Evolutionary conservation across 345 rosid species (phyloP).

Genomic region (Toxicodendron radicans): DNA sequence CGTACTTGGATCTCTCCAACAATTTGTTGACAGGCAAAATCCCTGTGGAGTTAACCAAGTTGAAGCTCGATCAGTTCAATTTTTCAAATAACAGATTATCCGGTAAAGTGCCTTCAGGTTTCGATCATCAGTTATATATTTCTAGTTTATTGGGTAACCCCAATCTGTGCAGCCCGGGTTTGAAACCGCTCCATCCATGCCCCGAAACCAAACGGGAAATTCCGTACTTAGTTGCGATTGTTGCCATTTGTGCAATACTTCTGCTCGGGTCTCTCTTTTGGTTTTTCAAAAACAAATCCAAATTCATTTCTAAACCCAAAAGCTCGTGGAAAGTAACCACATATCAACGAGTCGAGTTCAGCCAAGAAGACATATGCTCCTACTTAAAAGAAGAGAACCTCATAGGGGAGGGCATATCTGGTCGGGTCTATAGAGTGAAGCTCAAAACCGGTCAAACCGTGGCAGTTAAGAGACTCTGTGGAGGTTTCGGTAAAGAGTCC

Average conservation of each 20-base stretch:
- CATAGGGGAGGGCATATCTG: conserved; percentile 69
- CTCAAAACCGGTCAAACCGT: conserved; percentile 53
- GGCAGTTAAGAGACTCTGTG: conserved; percentile 68
- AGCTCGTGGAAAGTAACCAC: conserved; percentile 39
- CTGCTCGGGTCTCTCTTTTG: conserved; percentile 43
- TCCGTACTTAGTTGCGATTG: conserved; percentile 23
- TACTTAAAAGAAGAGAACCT: conserved; percentile 44
- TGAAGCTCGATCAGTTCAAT: conserved; percentile 54
- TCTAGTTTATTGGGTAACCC: conserved; percentile 64
- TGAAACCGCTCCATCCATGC: conserved; percentile 51
- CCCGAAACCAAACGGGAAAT: conserved; percentile 29
- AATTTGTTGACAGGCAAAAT: conserved; percentile 58
- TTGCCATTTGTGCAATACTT: conserved; percentile 33
- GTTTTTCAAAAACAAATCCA: conserved; percentile 38
- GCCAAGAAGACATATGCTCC: conserved; percentile 41
- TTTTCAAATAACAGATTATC: conserved; percentile 51
- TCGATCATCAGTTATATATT: conserved; percentile 26
- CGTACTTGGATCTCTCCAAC: conserved; percentile 54
- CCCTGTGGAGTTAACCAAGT: conserved; percentile 48
- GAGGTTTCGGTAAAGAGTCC: conserved; percentile 27
- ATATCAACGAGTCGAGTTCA: conserved; percentile 59
- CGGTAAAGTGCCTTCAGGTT: conserved; percentile 59
- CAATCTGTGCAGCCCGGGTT: conserved; percentile 52
- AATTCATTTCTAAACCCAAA: conserved; percentile 32
- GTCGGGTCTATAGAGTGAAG: conserved; percentile 55